A percentile compares a stretch with the other conserved stretches of the same genome.
Evolutionary conservation across 306 rosid genomes (phyloP).

Genomic region (Quercus alba): DNA sequence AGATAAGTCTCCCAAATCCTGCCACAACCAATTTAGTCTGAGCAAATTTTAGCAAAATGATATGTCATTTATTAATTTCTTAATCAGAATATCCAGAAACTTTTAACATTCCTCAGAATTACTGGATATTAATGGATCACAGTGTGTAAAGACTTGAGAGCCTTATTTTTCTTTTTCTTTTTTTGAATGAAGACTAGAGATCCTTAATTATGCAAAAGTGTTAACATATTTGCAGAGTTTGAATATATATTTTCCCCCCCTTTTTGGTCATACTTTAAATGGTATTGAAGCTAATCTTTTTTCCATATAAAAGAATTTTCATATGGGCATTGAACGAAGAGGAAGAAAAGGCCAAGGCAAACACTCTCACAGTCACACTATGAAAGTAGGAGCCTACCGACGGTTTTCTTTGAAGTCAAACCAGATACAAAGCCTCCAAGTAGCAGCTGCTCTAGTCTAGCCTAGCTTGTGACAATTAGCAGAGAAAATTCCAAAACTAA

Average conservation of each 20-base stretch:
- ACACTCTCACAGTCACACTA: too few species aligned
- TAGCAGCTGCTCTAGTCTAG: not conserved
- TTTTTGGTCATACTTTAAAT: too few species aligned
- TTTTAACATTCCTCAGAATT: not conserved
- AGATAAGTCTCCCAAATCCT: slow-evolving; percentile 84
- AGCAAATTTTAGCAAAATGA: slow-evolving; percentile 12
- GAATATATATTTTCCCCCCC: too few species aligned
- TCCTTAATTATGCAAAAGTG: not conserved
- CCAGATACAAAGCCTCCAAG: slow-evolving; percentile 1
- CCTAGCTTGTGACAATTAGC: not conserved
- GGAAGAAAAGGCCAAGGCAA: too few species aligned
- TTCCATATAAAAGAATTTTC: not conserved
- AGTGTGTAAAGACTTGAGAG: not conserved
- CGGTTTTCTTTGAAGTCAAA: not conserved
- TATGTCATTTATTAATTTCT: not conserved
- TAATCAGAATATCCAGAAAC: not conserved
- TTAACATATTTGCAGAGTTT: not conserved
- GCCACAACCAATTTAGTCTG: slow-evolving; percentile 10
- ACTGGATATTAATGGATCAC: not conserved
- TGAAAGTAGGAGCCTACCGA: too few species aligned
- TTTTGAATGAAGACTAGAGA: too few species aligned
- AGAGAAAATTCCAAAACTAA: too few species aligned
- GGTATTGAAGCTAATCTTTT: too few species aligned
- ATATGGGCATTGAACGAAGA: not conserved
- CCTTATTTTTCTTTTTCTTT: not conserved